Evolutionary conservation across 83 land plant species (phyloP).

Genomic region (Picea mariana): DNA sequence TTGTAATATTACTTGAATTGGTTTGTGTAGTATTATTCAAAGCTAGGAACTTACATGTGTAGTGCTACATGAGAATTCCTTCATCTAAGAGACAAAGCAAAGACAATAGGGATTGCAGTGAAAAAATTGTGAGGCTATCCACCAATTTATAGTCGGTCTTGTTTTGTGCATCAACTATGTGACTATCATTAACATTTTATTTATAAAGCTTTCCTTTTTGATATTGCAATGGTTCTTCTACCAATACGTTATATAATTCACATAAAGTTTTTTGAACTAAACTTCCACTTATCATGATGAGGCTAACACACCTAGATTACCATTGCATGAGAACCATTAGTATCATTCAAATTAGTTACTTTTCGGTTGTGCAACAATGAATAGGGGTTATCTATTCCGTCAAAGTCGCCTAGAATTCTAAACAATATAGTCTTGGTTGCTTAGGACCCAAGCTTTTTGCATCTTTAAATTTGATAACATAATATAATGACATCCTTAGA

Average conservation of each 20-base stretch:
- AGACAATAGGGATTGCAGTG: conserved; percentile 56
- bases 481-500: background rate
- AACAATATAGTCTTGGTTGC: background rate
- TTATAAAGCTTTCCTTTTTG: background rate
- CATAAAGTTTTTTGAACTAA: background rate
- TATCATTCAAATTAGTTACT: background rate
- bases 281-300: no score
- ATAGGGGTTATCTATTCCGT: no score
- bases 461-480: background rate
- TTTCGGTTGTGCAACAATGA: no score
- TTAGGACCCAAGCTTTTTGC: background rate
- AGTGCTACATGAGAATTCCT: conserved; percentile 87
- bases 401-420: background rate
- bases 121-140: conserved; percentile 80
- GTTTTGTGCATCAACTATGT: background rate
- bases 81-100: conserved; percentile 83
- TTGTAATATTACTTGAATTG: background rate
- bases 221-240: background rate
- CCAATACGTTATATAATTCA: background rate
- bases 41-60: conserved; percentile 90
- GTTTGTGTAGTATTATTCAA: conserved; percentile 71
- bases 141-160: conserved; percentile 46
- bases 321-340: background rate
- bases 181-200: background rate
- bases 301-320: background rate